Conservation (phyloP, 176 grass and related monocot genomes). For the Otatea glauca region DNA sequence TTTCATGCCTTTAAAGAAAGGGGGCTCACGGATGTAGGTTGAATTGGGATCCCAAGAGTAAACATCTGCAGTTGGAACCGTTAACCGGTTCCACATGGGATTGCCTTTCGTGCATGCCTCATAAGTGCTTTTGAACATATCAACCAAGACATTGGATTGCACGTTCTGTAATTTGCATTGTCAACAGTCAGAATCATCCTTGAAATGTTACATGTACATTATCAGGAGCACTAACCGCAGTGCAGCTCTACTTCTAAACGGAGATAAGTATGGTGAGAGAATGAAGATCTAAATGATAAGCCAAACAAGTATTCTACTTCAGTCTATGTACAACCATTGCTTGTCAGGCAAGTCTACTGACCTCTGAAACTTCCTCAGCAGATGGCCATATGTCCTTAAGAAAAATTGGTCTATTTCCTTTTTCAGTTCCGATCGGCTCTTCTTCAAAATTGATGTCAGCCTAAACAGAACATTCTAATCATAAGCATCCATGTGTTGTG, state of each 20-base stretch:
- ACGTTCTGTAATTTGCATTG: slow-evolving; percentile 46
- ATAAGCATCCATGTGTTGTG: background rate
- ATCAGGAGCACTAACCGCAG: background rate
- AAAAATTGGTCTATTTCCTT: slow-evolving; percentile 36
- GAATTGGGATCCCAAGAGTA: too few species aligned
- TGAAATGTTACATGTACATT: background rate
- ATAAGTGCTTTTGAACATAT: slow-evolving; percentile 62
- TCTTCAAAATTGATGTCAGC: slow-evolving; percentile 19
- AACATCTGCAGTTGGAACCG: too few species aligned
- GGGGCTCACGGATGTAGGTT: too few species aligned
- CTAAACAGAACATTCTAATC: background rate
- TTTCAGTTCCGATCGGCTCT: slow-evolving; percentile 5
- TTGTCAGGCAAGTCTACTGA: background rate
- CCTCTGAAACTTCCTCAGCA: slow-evolving; percentile 64
- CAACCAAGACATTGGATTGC: slow-evolving; percentile 60
- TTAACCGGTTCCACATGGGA: too few species aligned
- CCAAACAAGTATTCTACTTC: background rate
- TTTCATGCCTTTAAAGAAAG: background rate
- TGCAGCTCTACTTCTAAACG: background rate
- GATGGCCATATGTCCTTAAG: slow-evolving; percentile 78
- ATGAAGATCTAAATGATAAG: slow-evolving; percentile 7
- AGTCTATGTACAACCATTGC: background rate
- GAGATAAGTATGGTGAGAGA: background rate
- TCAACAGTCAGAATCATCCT: slow-evolving; percentile 13
- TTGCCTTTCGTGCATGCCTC: too few species aligned